Base-by-base conservation (phyloP, 2,329 filamentous ascomycete genomes). In the Knoxdaviesia capensis region DNA sequence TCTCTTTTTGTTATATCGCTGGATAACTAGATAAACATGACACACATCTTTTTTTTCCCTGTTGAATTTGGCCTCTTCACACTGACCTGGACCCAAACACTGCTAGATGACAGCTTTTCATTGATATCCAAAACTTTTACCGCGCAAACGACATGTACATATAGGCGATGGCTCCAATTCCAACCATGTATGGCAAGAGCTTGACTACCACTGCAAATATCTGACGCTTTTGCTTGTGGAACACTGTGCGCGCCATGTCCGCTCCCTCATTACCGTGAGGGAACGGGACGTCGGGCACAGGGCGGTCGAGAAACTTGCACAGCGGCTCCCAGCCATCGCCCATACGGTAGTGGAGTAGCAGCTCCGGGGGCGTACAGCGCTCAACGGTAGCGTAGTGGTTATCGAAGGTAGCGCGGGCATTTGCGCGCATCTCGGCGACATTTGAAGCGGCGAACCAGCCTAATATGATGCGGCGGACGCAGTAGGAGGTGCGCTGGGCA, bases 391-490 rank as follows among this genome's bases (percentile, higher is more conserved):
- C 53, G 47, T 60, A 60, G 46, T 62, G 58, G 31, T 54, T 52
- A 34, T 59, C 56, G 61, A 72, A 81, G 38, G 74, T 63, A 41
- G 73, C 64, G 60, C 79, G 80, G 52, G 74, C 77, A 45, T 69
- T 63, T 54, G 69, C 69, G 52, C 69, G 68, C 54, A 80, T 80
- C 53, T 80, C 75, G 41, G 71, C 73, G 46, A 73, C 66, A 64
- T 78, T 80, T 58, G 79, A 80, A 43, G 66, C 68, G 50, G 74
- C 68, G 59, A 77, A 80, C 62, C 80, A 78, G 57, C 76, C 77
- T 55, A 66, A 65, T 44, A 80, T 64, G 75, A 80, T 80, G 35
- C 74, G 75, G 44, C 80, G 64, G 75, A 80, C 80, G 35, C 74
- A 74, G 39, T 0, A 40, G 4, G 28, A 20, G 31, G 6, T 29